A percentile compares a stretch with the other conserved stretches of the same genome.
Conservation (phyloP, 805 yeast species). For the Kodamaea leandrae region DNA sequence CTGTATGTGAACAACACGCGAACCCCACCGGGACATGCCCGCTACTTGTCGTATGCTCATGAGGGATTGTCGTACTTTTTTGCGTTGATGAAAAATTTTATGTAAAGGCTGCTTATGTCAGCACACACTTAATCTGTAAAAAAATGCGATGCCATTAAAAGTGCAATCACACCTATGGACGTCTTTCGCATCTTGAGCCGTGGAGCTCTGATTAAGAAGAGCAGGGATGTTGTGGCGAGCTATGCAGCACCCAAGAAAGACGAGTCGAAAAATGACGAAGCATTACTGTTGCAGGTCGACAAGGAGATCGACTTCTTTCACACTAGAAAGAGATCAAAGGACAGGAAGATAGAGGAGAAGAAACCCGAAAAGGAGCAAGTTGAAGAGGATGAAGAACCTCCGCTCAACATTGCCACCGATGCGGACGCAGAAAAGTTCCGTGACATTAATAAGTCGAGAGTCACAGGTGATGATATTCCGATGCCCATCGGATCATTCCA, state of each 20-base stretch:
- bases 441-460: conserved; percentile 59
- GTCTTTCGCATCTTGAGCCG: conserved; percentile 80
- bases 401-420: conserved; percentile 45
- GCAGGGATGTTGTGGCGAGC: conserved; percentile 45
- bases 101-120: conserved; percentile 6
- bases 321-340: conserved; percentile 43
- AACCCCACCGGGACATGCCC: conserved; percentile 6
- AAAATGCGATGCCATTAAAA: conserved; percentile 10
- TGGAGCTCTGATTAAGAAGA: conserved; percentile 76
- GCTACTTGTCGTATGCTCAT: conserved; percentile 17
- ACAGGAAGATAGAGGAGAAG: conserved; percentile 18
- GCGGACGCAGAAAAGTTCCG: conserved; percentile 65
- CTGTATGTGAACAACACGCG: conserved; percentile 1
- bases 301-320: conserved; percentile 84
- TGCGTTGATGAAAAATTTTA: conserved; percentile 8
- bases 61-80: conserved; percentile 5
- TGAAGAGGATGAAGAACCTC: conserved; percentile 30
- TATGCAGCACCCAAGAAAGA: conserved; percentile 30
- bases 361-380: conserved; percentile 15
- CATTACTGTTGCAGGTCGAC: conserved; percentile 51
- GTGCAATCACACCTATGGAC: conserved; percentile 56
- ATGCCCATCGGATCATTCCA: conserved; percentile 87
- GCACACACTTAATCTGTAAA: not conserved
- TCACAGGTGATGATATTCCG: conserved; percentile 85
- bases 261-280: conserved; percentile 32